Evolutionary conservation across 148 eudicot genomes (phyloP).

Genomic region (Arbutus unedo): DNA sequence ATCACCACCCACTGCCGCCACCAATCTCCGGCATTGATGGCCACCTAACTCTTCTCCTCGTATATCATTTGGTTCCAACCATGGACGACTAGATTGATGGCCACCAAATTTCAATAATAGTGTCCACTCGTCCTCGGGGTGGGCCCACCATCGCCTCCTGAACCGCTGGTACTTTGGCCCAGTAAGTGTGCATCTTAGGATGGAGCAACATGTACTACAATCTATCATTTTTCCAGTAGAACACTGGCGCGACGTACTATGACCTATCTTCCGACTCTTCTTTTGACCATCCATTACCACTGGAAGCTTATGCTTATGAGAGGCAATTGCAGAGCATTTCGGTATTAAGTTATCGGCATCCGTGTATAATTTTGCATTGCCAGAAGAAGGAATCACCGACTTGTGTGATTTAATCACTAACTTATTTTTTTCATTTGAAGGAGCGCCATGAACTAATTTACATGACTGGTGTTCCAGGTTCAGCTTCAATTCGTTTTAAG

Average conservation of each 20-base stretch:
- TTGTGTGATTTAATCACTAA: constrained; percentile 13
- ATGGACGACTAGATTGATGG: constrained; percentile 64
- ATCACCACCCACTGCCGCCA: too few relatives aligned
- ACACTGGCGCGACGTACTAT: constrained; percentile 40
- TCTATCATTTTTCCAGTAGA: too few relatives aligned
- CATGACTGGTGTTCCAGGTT: constrained; percentile 8
- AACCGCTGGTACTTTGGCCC: too few relatives aligned
- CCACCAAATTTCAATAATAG: too few relatives aligned
- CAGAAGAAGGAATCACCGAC: background rate
- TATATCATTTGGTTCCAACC: constrained; percentile 61
- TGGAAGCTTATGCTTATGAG: constrained; percentile 40
- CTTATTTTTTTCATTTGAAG: constrained; percentile 7
- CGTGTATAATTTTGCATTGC: background rate
- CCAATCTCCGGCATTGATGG: constrained; percentile 65
- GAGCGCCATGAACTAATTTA: constrained; percentile 9
- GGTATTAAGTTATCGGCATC: constrained; percentile 16
- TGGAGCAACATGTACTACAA: too few relatives aligned
- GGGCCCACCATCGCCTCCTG: too few relatives aligned
- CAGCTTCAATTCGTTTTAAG: constrained; percentile 18
- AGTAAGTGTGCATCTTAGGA: too few relatives aligned
- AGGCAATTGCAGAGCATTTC: constrained; percentile 24
- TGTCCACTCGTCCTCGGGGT: too few relatives aligned
- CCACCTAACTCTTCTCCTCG: constrained; percentile 62
- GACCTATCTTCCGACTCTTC: constrained; percentile 68
- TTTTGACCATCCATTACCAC: constrained; percentile 25